phyloP scores from a whole-genome alignment of 495 filamentous ascomycete genomes.

The Aspergillus avenaceus region DNA sequence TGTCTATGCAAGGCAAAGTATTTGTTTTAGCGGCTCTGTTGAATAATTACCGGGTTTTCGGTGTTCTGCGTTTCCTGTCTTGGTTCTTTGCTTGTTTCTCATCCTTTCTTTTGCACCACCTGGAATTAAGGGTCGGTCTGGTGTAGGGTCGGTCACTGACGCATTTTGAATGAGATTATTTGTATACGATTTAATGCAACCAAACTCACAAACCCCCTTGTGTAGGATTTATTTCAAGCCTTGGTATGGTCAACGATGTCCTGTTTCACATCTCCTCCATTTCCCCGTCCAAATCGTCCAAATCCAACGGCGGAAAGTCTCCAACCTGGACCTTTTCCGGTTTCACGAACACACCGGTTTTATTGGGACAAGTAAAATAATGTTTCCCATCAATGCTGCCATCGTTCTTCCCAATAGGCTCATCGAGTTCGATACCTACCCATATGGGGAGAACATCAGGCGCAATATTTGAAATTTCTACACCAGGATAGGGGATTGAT shows the following conservation, averaged over 20 bases:
- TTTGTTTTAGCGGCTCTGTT: constrained; percentile 25
- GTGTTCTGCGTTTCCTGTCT: constrained; percentile 15
- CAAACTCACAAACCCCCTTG: background rate
- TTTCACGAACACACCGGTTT: constrained; percentile 81
- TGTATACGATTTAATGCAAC: constrained; percentile 1
- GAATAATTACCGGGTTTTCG: constrained; percentile 16
- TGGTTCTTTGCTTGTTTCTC: background rate
- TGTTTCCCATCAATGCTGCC: constrained; percentile 71
- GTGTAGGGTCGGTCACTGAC: too few relatives aligned
- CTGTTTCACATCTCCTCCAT: constrained; percentile 75
- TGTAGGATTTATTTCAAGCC: constrained; percentile 11
- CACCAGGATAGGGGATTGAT: constrained; percentile 64
- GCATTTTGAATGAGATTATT: constrained; percentile 6
- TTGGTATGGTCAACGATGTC: background rate
- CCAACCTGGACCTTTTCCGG: constrained; percentile 88
- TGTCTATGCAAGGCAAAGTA: constrained; percentile 3
- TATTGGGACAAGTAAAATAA: constrained; percentile 70
- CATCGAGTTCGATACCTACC: constrained; percentile 82
- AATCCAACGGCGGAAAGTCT: constrained; percentile 64
- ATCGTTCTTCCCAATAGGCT: constrained; percentile 88
- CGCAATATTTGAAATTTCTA: constrained; percentile 19
- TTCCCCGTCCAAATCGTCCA: constrained; percentile 65
- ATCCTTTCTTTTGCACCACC: background rate
- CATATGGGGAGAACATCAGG: constrained; percentile 58
- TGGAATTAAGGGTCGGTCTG: too few relatives aligned